A percentile compares a stretch with the other conserved stretches of the same genome.
phyloP scores from a whole-genome alignment of 768 basidiomycete species.

The Xerocomellus dryophilus region DNA sequence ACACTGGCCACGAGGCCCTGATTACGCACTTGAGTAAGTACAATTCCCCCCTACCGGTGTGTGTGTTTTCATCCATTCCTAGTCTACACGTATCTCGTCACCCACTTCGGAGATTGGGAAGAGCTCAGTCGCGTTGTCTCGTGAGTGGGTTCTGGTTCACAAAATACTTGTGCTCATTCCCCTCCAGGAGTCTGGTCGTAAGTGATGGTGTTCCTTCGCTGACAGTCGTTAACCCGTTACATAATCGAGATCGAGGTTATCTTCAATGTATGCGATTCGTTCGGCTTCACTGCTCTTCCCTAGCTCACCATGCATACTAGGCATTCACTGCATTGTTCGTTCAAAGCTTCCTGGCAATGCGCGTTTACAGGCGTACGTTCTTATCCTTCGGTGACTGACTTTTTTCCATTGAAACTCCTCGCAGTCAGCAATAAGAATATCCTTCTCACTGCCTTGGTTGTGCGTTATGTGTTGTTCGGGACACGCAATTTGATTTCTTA shows the following conservation, averaged over 20 bases:
- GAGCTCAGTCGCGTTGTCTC: too few relatives aligned
- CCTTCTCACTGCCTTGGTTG: conserved; percentile 34
- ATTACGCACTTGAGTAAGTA: too few relatives aligned
- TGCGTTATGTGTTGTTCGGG: conserved; percentile 1
- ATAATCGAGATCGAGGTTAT: conserved; percentile 35
- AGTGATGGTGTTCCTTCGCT: neutral
- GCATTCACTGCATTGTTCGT: conserved; percentile 49
- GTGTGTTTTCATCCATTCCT: too few relatives aligned
- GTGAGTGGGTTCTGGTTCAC: neutral
- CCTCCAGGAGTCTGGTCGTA: neutral
- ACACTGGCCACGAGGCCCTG: too few relatives aligned
- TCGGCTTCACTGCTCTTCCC: neutral
- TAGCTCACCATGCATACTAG: conserved; percentile 10
- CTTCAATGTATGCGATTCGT: neutral
- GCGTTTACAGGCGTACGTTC: conserved; percentile 46
- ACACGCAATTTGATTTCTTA: too few relatives aligned
- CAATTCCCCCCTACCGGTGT: neutral
- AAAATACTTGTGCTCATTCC: neutral
- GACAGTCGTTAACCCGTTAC: neutral
- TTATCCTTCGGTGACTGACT: neutral
- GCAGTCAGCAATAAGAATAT: conserved; percentile 49
- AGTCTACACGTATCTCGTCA: too few relatives aligned
- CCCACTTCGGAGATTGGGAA: too few relatives aligned
- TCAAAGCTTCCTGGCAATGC: conserved; percentile 52
- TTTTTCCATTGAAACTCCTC: conserved; percentile 11